A percentile compares a stretch with the other conserved stretches of the same genome.
Evolutionary conservation across 129 eudicot genomes (phyloP).

Genomic region (Daucus carota): DH1_v3.0 NC_030386.2:34881001-34881500

Average conservation of each 20-base stretch:
- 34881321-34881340: slow-evolving; percentile 57
- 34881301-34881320: neutral
- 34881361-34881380: slow-evolving; percentile 91
- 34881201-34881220: neutral
- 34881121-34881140: neutral
- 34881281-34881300: neutral
- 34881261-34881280: neutral
- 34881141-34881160: neutral
- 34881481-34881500: neutral
- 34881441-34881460: slow-evolving; percentile 65
- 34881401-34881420: slow-evolving; percentile 62
- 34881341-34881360: slow-evolving; percentile 87
- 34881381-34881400: slow-evolving; percentile 85
- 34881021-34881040: slow-evolving; percentile 99
- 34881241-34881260: neutral
- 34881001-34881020: slow-evolving; percentile 92
- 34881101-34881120: slow-evolving; percentile 6
- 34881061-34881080: slow-evolving; percentile 83
- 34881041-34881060: slow-evolving; percentile 96
- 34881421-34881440: slow-evolving; percentile 67
- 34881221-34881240: neutral
- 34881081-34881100: slow-evolving; percentile 55
- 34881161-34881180: neutral
- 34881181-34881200: neutral
- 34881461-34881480: slow-evolving; percentile 8